A percentile compares a stretch with the other conserved stretches of the same genome.
Conservation (phyloP, 2,329 filamentous ascomycete genomes). For the Aspergillus neotritici region DNA sequence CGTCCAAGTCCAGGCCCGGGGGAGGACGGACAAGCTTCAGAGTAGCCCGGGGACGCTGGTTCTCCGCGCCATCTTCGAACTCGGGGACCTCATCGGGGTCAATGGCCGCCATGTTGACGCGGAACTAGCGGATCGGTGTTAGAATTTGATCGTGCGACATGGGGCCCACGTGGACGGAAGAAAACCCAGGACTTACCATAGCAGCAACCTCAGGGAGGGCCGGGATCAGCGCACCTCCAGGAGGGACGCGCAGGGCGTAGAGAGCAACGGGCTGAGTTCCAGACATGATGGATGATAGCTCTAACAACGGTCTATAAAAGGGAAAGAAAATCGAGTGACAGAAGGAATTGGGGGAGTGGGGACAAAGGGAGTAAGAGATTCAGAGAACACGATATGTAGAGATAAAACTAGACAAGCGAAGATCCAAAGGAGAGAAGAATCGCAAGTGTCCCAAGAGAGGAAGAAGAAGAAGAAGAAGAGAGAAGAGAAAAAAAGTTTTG, state of each 20-base stretch:
- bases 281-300: conserved; percentile 35
- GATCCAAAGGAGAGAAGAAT: conserved; percentile 1
- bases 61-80: conserved; percentile 58
- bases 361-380: too few relatives aligned
- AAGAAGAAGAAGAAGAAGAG: conserved; percentile 4
- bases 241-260: conserved; percentile 86
- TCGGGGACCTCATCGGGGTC: conserved; percentile 76
- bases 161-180: not conserved
- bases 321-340: too few relatives aligned
- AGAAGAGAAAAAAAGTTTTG: conserved; percentile 10
- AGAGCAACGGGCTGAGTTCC: conserved; percentile 63
- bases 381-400: too few relatives aligned
- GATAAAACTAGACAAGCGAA: too few relatives aligned
- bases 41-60: conserved; percentile 68
- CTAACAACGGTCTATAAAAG: too few relatives aligned
- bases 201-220: conserved; percentile 74
- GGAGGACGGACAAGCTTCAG: conserved; percentile 82
- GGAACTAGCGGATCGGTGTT: conserved; percentile 58
- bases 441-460: not conserved
- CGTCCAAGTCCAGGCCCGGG: conserved; percentile 51
- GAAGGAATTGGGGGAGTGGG: too few relatives aligned
- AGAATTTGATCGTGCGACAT: conserved; percentile 3
- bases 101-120: conserved; percentile 97
- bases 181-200: conserved; percentile 57
- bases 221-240: conserved; percentile 75